Conservation (phyloP, 495 filamentous ascomycete species). For the Acidiella bohemica region DNA sequence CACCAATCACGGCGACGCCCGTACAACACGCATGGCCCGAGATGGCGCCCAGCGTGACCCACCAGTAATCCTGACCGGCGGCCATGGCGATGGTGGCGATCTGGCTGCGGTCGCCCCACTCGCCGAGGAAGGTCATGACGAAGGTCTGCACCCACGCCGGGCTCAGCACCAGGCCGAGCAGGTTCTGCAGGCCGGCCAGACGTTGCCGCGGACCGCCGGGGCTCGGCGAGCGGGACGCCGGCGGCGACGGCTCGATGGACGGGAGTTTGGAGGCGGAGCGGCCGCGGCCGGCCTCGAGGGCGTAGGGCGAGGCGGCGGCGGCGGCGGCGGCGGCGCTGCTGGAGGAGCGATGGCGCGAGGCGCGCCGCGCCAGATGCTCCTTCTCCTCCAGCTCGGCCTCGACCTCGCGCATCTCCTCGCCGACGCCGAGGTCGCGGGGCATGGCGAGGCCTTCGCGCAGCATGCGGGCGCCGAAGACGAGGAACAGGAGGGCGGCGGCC, state of each 20-base stretch:
- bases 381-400: slow-evolving; percentile 93
- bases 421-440: slow-evolving; percentile 73
- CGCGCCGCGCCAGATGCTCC: slow-evolving; percentile 45
- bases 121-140: slow-evolving; percentile 94
- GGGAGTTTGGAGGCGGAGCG: slow-evolving; percentile 39
- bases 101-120: slow-evolving; percentile 96
- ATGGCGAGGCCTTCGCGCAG: slow-evolving; percentile 80
- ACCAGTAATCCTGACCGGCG: slow-evolving; percentile 96
- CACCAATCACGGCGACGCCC: slow-evolving; percentile 82
- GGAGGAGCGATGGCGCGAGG: slow-evolving; percentile 36
- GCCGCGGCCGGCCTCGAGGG: slow-evolving; percentile 49
- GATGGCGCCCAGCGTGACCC: slow-evolving; percentile 85
- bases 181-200: slow-evolving; percentile 61
- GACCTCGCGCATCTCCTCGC: slow-evolving; percentile 93
- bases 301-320: too few relatives aligned
- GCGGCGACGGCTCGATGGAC: slow-evolving; percentile 39
- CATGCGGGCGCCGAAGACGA: slow-evolving; percentile 77
- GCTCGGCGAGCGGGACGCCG: slow-evolving; percentile 45
- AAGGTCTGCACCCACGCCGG: slow-evolving; percentile 99
- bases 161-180: slow-evolving; percentile 73
- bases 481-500: slow-evolving; percentile 68
- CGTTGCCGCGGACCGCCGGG: slow-evolving; percentile 33
- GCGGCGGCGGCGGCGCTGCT: slow-evolving; percentile 34
- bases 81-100: slow-evolving; percentile 99
- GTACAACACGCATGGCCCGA: slow-evolving; percentile 82